Conservation (phyloP, 2,329 filamentous ascomycete genomes). For the Cercospora sp. region DNA sequence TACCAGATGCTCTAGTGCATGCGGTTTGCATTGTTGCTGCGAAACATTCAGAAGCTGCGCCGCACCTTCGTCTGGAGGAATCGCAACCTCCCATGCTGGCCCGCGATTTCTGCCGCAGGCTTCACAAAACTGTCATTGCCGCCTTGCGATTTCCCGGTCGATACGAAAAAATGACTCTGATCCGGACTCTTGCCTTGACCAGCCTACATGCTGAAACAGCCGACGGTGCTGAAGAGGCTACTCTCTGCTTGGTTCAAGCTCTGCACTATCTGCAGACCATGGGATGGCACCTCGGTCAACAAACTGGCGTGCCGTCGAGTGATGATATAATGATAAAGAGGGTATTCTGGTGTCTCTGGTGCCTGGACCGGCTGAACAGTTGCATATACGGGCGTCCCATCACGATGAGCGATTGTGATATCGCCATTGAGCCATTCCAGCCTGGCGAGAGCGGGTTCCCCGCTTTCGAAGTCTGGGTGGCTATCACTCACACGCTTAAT, state of each 20-base stretch:
- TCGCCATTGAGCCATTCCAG: slow-evolving; percentile 46
- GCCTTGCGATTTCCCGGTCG: slow-evolving; percentile 46
- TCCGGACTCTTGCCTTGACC: slow-evolving; percentile 50
- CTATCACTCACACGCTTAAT: slow-evolving; percentile 49
- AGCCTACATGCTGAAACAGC: slow-evolving; percentile 52
- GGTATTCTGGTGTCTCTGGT: slow-evolving; percentile 54
- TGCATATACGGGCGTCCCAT: slow-evolving; percentile 51
- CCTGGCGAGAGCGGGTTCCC: slow-evolving; percentile 48
- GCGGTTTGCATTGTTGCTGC: slow-evolving; percentile 53
- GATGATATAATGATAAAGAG: slow-evolving; percentile 44
- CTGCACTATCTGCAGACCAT: slow-evolving; percentile 54
- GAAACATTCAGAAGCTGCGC: slow-evolving; percentile 48
- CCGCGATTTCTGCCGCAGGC: slow-evolving; percentile 48
- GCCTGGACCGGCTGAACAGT: slow-evolving; percentile 51
- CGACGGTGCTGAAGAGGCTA: slow-evolving; percentile 51
- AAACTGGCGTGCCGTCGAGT: slow-evolving; percentile 23
- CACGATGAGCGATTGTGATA: slow-evolving; percentile 52
- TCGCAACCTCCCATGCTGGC: slow-evolving; percentile 40
- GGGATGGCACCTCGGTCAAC: slow-evolving; percentile 48
- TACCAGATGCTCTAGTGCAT: slow-evolving; percentile 46
- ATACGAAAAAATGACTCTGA: slow-evolving; percentile 50
- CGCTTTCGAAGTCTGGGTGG: slow-evolving; percentile 52
- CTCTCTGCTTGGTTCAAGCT: slow-evolving; percentile 46
- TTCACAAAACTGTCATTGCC: slow-evolving; percentile 47
- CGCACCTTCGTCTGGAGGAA: slow-evolving; percentile 44